Conservation (phyloP, 2,329 filamentous ascomycete species). For the Alternaria gansuensis region DNA sequence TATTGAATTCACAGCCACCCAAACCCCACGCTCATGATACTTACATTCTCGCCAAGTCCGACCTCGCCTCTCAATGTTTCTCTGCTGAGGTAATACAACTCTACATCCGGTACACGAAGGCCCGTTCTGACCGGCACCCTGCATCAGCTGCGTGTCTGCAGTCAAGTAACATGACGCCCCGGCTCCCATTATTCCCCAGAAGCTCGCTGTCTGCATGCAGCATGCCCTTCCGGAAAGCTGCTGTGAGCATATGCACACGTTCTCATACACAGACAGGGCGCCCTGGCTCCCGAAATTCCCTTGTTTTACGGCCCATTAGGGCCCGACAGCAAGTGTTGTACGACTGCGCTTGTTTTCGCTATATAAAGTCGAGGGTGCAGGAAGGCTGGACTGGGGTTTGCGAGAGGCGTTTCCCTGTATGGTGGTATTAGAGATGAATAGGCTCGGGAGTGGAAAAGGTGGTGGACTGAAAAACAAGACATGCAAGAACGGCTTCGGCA, state of each 20-base stretch:
- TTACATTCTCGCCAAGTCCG: slow-evolving; percentile 16
- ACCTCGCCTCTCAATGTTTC: slow-evolving; percentile 1
- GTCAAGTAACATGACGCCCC: slow-evolving; percentile 12
- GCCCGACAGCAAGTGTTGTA: slow-evolving; percentile 15
- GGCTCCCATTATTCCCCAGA: slow-evolving; percentile 17
- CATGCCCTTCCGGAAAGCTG: not conserved
- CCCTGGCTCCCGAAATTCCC: slow-evolving; percentile 19
- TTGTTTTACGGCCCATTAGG: slow-evolving; percentile 4
- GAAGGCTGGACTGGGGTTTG: not conserved
- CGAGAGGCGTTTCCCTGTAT: not conserved
- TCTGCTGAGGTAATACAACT: slow-evolving; percentile 1
- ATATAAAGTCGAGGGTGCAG: slow-evolving; percentile 6
- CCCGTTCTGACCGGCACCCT: slow-evolving; percentile 7
- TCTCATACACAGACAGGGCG: slow-evolving; percentile 15
- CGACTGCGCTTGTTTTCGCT: slow-evolving; percentile 7
- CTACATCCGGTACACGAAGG: slow-evolving; percentile 5
- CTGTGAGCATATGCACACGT: slow-evolving; percentile 9
- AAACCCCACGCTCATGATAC: slow-evolving; percentile 11
- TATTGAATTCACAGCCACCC: slow-evolving; percentile 4
- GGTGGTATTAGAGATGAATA: slow-evolving; percentile 7
- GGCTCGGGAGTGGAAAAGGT: not conserved
- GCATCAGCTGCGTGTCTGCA: slow-evolving; percentile 7
- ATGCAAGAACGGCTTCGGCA: slow-evolving; percentile 9
- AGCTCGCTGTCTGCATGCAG: slow-evolving; percentile 4
- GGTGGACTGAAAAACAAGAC: slow-evolving; percentile 6